These are phyloP conservation scores for Anastatica hierochuntica DNA, from an alignment of 345 rosid genomes.

Conservation along the genomic window DNA sequence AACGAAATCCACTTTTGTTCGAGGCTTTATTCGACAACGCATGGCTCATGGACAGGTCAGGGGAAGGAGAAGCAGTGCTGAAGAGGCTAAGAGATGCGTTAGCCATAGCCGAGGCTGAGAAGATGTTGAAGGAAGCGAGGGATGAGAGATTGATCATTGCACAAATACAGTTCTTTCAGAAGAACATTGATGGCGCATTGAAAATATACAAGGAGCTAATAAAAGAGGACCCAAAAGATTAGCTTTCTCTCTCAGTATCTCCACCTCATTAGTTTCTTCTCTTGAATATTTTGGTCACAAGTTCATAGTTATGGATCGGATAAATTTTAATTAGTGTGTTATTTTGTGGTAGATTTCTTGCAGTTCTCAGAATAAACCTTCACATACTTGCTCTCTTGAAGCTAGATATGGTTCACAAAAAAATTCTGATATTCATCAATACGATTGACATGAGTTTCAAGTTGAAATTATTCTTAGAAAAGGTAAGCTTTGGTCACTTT, in stretches of 20 bases:
- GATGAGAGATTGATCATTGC: constrained; percentile 84
- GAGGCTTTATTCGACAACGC: constrained; percentile 92
- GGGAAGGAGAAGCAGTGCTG: constrained; percentile 65
- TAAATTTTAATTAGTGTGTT: no score
- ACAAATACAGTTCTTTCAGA: constrained; percentile 68
- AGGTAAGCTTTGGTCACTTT: constrained; percentile 36
- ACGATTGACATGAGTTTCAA: constrained; percentile 78
- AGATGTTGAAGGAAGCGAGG: constrained; percentile 56
- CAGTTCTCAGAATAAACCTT: no score
- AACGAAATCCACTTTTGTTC: constrained; percentile 57
- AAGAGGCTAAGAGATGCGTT: constrained; percentile 63
- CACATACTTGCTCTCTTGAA: no score
- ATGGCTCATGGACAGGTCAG: constrained; percentile 62
- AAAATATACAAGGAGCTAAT: constrained; percentile 53
- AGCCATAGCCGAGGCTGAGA: constrained; percentile 45
- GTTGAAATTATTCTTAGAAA: constrained; percentile 69
- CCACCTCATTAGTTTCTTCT: no score
- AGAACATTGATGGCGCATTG: constrained; percentile 76
- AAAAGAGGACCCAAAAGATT: constrained; percentile 68
- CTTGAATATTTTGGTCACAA: no score
- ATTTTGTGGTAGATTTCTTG: no score
- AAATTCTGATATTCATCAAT: constrained; percentile 68
- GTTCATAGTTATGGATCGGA: no score
- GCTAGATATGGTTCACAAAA: constrained; percentile 76
- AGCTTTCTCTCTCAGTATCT: no score